Base-by-base conservation (phyloP, 257 asterid species). In the Solanum chaucha region DNA sequence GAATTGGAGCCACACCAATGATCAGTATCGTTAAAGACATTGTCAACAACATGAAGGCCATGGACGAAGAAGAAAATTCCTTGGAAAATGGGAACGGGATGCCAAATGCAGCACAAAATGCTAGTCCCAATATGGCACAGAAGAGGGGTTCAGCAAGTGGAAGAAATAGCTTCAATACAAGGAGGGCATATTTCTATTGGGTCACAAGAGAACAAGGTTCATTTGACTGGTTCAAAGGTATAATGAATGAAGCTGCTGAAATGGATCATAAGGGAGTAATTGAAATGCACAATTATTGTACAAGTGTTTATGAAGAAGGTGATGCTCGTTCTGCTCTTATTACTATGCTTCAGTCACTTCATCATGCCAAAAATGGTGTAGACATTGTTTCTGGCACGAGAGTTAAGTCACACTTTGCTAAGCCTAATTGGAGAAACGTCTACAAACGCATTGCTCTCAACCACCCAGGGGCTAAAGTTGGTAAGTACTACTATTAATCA, bases 1-100 rank as follows among this genome's bases (percentile, higher is more conserved):
- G 98, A 12, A 96, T 94, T 13, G 98, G 98, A 1, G 98, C 98
- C 1, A 96, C 98, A 3, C 98, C 98, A 9, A 96, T 96, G 98
- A 96, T 96, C 81, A 96, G 98, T 84, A 96, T 96, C 0, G 94
- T 96, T 11, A 96, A 96, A 84, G 98, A 96, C 90, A 96, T 96
- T 12, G 95, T 94, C 61, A 96, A 94, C 94, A 96, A 96, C 93
- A 94, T 94, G 89, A 94, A 90, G 84, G 94, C 92, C n/a, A 89
- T 87, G 85, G 96, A 95, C 17, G 95, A 92, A 1, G 94, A 87
- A 28, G 93, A 93, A 17, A 85, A 82, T 8, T 86, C 91, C 0
- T 2, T 92, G 17, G 98, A 94, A 85, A 88, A 93, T 38, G 94
- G 95, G 64, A n/a, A 80, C 24, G 68, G 12, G 8, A 36, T 34